A percentile compares a stretch with the other conserved stretches of the same genome.
Conservation (phyloP, 2,329 filamentous ascomycete genomes). For the Coleophoma cylindrospora region DNA sequence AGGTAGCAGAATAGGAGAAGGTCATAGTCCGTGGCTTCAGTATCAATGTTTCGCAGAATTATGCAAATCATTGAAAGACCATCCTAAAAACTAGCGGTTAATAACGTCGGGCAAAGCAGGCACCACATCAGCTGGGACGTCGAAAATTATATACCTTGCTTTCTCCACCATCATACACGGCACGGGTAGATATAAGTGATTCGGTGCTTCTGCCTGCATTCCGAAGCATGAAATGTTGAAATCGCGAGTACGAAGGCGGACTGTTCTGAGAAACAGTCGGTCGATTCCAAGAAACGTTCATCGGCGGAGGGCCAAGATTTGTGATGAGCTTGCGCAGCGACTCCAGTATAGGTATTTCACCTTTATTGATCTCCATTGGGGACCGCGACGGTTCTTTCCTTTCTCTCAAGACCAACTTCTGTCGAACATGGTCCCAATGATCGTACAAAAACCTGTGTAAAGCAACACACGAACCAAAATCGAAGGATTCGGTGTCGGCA, state of each 20-base stretch:
- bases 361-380: conserved; percentile 45
- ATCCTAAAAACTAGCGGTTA: conserved; percentile 36
- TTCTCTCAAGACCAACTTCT: conserved; percentile 57
- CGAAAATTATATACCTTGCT: conserved; percentile 44
- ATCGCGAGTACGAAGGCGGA: conserved; percentile 60
- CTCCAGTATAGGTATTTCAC: conserved; percentile 52
- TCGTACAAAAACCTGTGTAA: conserved; percentile 67
- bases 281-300: conserved; percentile 66
- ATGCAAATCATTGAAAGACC: conserved; percentile 65
- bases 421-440: conserved; percentile 65
- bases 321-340: conserved; percentile 57
- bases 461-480: conserved; percentile 67
- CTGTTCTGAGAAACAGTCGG: conserved; percentile 60
- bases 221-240: conserved; percentile 68
- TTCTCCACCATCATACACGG: conserved; percentile 67
- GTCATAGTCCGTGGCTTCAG: conserved; percentile 60
- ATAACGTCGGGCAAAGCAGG: too few relatives aligned
- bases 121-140: too few relatives aligned
- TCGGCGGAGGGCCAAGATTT: conserved; percentile 61
- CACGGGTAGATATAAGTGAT: conserved; percentile 57
- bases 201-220: conserved; percentile 63
- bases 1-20: conserved; percentile 63
- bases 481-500: conserved; percentile 48
- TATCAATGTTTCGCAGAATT: conserved; percentile 62
- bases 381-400: conserved; percentile 50